These are phyloP conservation scores for Stentor coeruleus DNA, from an alignment of 73 alveolate genomes.

Conservation along the genomic window DNA sequence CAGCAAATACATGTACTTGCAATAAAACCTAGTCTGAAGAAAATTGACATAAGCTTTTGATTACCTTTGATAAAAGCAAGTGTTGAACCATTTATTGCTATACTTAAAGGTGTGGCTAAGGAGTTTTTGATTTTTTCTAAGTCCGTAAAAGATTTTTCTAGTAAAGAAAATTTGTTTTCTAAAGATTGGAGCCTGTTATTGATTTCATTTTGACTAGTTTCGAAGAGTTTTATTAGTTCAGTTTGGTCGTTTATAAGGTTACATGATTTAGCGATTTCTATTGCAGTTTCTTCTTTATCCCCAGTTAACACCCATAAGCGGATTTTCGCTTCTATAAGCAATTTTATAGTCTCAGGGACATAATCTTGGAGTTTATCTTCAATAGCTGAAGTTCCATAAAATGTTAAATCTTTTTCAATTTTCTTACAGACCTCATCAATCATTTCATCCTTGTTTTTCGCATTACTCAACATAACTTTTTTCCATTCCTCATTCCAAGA, in stretches of 20 bases:
- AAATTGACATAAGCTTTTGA: not conserved
- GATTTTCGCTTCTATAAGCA: constrained; percentile 40
- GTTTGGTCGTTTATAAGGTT: no score
- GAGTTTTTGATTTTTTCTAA: no score
- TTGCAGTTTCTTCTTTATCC: constrained; percentile 93
- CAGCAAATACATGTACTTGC: constrained; percentile 81
- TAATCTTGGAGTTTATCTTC: constrained; percentile 68
- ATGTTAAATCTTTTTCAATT: constrained; percentile 50
- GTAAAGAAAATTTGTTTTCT: no score
- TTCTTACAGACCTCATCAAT: constrained; percentile 32
- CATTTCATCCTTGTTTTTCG: constrained; percentile 58
- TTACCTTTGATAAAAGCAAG: constrained; percentile 36
- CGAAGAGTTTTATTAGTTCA: no score
- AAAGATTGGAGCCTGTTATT: no score
- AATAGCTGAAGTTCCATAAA: constrained; percentile 73
- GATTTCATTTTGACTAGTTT: no score
- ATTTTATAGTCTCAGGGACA: constrained; percentile 52
- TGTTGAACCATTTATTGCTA: constrained; percentile 75
- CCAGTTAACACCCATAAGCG: constrained; percentile 76
- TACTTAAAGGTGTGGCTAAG: no score
- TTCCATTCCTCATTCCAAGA: constrained; percentile 46
- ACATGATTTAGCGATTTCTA: constrained; percentile 77
- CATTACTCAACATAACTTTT: constrained; percentile 34
- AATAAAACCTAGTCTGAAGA: constrained; percentile 9
- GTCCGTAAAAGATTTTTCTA: no score